Conservation (phyloP, 2,329 filamentous ascomycete species). For the Plectosphaerella plurivora region DNA sequence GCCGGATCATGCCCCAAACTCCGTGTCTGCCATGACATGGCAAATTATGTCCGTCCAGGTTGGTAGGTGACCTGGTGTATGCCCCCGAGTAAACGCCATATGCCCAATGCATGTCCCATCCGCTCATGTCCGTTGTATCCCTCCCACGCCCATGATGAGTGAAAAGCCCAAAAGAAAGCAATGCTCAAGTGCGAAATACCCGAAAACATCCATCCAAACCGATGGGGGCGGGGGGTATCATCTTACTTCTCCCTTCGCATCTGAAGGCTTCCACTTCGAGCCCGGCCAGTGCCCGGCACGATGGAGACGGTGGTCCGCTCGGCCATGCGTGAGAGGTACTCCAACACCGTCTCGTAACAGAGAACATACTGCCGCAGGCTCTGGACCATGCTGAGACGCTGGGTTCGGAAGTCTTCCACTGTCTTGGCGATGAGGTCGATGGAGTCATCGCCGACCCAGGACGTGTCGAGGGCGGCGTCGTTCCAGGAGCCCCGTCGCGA, state of each 20-base stretch:
- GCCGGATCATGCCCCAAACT: too few species aligned
- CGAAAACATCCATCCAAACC: too few species aligned
- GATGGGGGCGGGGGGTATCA: neutral
- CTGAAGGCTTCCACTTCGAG: slow-evolving; percentile 15
- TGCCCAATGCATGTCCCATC: too few species aligned
- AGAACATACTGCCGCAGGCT: slow-evolving; percentile 89
- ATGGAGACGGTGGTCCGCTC: slow-evolving; percentile 21
- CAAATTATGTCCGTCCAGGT: too few species aligned
- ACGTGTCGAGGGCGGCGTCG: slow-evolving; percentile 34
- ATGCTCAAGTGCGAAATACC: too few species aligned
- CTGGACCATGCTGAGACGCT: slow-evolving; percentile 95
- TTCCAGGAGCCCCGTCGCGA: slow-evolving; percentile 8
- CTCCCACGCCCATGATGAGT: too few species aligned
- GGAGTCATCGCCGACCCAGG: slow-evolving; percentile 66
- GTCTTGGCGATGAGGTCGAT: slow-evolving; percentile 80
- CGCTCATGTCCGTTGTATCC: too few species aligned
- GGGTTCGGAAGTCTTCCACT: slow-evolving; percentile 83
- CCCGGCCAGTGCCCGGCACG: slow-evolving; percentile 13
- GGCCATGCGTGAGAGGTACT: slow-evolving; percentile 66
- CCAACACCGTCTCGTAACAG: slow-evolving; percentile 90
- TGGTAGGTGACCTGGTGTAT: too few species aligned
- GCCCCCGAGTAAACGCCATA: too few species aligned
- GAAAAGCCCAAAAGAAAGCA: too few species aligned
- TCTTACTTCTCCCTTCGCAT: neutral
- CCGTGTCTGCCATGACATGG: too few species aligned